A percentile compares a stretch with the other conserved stretches of the same genome.
phyloP scores from a whole-genome alignment of 129 eudicot species.

The Centella asiatica region DNA sequence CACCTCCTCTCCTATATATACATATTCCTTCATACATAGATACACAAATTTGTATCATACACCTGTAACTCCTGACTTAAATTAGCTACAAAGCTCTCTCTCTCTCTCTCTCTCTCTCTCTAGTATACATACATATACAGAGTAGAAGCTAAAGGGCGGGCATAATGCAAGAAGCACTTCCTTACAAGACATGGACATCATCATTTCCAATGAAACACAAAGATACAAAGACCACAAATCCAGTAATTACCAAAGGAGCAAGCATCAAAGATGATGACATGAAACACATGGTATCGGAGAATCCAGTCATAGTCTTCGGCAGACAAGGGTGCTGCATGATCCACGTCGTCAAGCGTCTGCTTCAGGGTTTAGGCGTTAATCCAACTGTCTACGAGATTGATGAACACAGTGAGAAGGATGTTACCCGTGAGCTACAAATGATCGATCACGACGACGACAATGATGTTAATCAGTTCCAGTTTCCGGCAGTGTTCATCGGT shows the following conservation, averaged over 20 bases:
- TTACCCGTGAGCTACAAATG: conserved; percentile 28
- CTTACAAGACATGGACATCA: conserved; percentile 34
- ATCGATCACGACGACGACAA: conserved; percentile 3
- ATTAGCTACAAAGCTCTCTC: too few species aligned
- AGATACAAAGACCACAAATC: too few species aligned
- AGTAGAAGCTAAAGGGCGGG: too few species aligned
- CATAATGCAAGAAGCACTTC: conserved; percentile 37
- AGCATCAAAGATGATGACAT: conserved; percentile 18
- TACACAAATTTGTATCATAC: too few species aligned
- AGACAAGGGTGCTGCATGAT: conserved; percentile 76
- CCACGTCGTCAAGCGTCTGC: conserved; percentile 50
- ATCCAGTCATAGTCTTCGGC: conserved; percentile 54
- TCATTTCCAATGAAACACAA: background rate
- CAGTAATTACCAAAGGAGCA: too few species aligned
- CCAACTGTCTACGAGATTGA: conserved; percentile 62
- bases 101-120: too few species aligned
- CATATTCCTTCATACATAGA: too few species aligned
- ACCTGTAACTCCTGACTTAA: too few species aligned
- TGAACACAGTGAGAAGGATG: conserved; percentile 31
- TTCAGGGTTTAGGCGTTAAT: conserved; percentile 55
- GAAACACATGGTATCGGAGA: conserved; percentile 42
- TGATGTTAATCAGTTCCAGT: conserved; percentile 27
- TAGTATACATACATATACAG: too few species aligned
- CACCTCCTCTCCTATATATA: too few species aligned
- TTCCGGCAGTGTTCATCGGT: conserved; percentile 81